Evolutionary conservation across 192 early-diverging fungal species (phyloP).

Genomic region (Coemansia sp.): DNA sequence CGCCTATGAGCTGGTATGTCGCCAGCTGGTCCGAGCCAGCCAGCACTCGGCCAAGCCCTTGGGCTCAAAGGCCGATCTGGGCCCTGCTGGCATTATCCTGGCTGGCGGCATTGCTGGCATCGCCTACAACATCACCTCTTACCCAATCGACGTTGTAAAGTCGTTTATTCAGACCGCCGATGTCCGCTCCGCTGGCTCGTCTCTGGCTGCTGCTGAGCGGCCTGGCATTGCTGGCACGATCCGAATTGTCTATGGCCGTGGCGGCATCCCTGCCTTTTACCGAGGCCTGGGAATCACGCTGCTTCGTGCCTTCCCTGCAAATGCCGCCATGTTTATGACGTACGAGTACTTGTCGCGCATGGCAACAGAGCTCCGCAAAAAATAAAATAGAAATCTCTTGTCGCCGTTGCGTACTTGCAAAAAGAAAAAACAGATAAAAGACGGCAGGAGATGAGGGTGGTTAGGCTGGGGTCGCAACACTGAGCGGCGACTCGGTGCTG

Average conservation of each 20-base stretch:
- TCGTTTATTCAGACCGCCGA: conserved; percentile 88
- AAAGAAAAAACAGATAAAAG: conserved; percentile 8
- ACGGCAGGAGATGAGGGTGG: too few species aligned
- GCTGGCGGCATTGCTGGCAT: conserved; percentile 92
- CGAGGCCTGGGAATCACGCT: conserved; percentile 93
- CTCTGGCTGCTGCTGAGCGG: background rate
- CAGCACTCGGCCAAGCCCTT: conserved; percentile 13
- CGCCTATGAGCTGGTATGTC: conserved; percentile 78
- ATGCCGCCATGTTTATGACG: conserved; percentile 93
- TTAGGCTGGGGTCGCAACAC: background rate
- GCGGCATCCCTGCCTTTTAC: conserved; percentile 85
- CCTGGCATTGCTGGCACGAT: conserved; percentile 62
- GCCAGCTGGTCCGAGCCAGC: conserved; percentile 35
- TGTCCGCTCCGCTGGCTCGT: conserved; percentile 14
- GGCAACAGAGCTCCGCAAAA: conserved; percentile 16
- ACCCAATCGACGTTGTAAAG: conserved; percentile 94
- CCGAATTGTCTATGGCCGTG: conserved; percentile 64
- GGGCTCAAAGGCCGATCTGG: conserved; percentile 68
- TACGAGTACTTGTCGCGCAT: conserved; percentile 69
- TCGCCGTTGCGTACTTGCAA: background rate
- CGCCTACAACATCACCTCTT: conserved; percentile 80
- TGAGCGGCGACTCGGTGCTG: conserved; percentile 35
- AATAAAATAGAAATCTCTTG: conserved; percentile 2
- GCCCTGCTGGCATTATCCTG: conserved; percentile 68
- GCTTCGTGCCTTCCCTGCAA: conserved; percentile 84